Percentiles rank a stretch among this genome's conserved stretches.
Conservation (phyloP, 768 basidiomycete genomes). For the Russula dissimulans region DNA sequence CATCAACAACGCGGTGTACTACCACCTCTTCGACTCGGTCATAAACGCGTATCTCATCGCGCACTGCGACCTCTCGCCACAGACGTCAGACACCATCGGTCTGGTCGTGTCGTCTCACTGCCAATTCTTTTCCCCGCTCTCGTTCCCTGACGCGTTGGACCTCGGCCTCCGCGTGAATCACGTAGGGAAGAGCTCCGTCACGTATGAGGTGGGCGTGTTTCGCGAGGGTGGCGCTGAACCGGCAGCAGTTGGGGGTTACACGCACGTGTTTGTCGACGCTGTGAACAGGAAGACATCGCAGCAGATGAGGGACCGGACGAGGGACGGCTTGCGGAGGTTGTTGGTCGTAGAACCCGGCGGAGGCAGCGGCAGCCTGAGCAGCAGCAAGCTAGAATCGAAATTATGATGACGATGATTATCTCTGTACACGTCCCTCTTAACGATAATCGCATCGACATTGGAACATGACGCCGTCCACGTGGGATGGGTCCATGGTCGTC, state of each 20-base stretch:
- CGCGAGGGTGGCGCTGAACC: constrained; percentile 29
- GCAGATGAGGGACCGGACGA: constrained; percentile 34
- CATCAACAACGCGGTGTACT: constrained; percentile 74
- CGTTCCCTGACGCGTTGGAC: constrained; percentile 63
- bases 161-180: constrained; percentile 60
- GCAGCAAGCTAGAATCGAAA: not conserved
- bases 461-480: not conserved
- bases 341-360: not conserved
- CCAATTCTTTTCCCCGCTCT: constrained; percentile 65
- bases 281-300: constrained; percentile 44
- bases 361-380: no score
- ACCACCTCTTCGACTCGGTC: constrained; percentile 74
- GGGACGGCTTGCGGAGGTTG: constrained; percentile 40
- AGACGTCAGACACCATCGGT: constrained; percentile 48
- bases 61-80: constrained; percentile 48
- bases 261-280: constrained; percentile 75
- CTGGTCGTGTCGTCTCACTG: constrained; percentile 74
- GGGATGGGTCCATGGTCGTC: not conserved
- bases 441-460: not conserved
- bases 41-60: constrained; percentile 72
- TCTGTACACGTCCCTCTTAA: not conserved
- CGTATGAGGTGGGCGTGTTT: constrained; percentile 76
- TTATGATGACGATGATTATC: not conserved
- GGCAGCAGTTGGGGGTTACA: constrained; percentile 49
- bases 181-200: constrained; percentile 66